Evolutionary conservation across 192 early-diverging fungal species (phyloP).

Genomic region (Entophlyctis helioformis): DNA sequence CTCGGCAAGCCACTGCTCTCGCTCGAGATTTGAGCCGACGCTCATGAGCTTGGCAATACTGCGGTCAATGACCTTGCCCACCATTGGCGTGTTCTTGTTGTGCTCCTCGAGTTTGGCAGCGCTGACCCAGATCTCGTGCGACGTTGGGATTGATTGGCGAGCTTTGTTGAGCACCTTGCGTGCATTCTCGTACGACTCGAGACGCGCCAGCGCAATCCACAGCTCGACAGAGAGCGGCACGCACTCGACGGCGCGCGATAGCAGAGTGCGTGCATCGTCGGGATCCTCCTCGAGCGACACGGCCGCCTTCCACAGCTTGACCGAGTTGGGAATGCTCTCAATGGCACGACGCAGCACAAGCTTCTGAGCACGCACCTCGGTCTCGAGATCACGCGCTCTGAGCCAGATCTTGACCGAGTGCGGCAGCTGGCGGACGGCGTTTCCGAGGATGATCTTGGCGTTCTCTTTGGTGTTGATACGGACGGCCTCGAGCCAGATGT

Average conservation of each 20-base stretch:
- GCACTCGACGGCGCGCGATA: conserved; percentile 88
- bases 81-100: conserved; percentile 50
- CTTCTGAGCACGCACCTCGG: conserved; percentile 60
- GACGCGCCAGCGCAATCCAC: conserved; percentile 88
- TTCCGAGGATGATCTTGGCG: conserved; percentile 83
- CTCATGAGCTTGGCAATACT: conserved; percentile 58
- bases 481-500: conserved; percentile 95
- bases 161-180: conserved; percentile 86
- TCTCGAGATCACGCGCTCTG: conserved; percentile 74
- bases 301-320: conserved; percentile 85
- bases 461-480: conserved; percentile 73
- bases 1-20: conserved; percentile 84
- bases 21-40: conserved; percentile 54
- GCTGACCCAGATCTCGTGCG: conserved; percentile 91
- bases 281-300: conserved; percentile 86
- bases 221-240: conserved; percentile 82
- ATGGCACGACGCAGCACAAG: conserved; percentile 79
- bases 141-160: conserved; percentile 66
- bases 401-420: conserved; percentile 91
- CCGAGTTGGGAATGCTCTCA: conserved; percentile 86
- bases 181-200: conserved; percentile 84
- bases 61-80: conserved; percentile 55
- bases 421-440: conserved; percentile 79
- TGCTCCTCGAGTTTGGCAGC: conserved; percentile 87
- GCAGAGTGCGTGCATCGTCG: conserved; percentile 77